A percentile compares a stretch with the other conserved stretches of the same genome.
These are phyloP conservation scores for Eucalyptus marginata DNA, from an alignment of 345 rosid genomes.

Conservation along the genomic window DNA sequence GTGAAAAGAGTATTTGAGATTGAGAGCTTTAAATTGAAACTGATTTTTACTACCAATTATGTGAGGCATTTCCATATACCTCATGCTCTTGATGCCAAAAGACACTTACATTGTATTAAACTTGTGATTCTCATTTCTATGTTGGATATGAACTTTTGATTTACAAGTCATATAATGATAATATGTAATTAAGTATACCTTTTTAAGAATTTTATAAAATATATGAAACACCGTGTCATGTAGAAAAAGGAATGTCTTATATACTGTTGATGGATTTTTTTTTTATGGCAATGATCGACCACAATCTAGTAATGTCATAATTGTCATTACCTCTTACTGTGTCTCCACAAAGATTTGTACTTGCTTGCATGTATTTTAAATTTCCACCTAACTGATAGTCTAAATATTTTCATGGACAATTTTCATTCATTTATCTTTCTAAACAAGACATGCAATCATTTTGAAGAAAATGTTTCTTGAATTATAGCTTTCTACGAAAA, in stretches of 20 bases:
- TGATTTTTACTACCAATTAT: background rate
- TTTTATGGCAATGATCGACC: background rate
- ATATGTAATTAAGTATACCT: background rate
- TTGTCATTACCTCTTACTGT: background rate
- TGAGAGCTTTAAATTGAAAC: background rate
- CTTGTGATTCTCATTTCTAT: background rate
- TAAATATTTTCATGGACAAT: too few species aligned
- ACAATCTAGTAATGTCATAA: background rate
- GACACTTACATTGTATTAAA: background rate
- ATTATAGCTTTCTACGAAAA: rapidly evolving
- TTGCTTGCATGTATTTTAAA: background rate
- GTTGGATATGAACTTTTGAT: background rate
- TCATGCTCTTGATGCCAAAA: background rate
- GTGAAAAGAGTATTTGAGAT: background rate
- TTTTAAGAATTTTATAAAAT: background rate
- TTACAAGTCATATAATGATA: background rate
- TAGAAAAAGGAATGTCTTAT: too few species aligned
- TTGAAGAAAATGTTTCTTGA: too few species aligned
- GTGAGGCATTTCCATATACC: background rate
- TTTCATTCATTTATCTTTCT: background rate
- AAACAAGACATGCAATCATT: too few species aligned
- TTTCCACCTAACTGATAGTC: background rate
- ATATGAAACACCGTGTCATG: background rate
- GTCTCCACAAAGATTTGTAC: background rate
- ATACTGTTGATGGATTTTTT: background rate